Evolutionary conservation across 345 rosid species (phyloP).

Genomic region (Balakata baccata): DNA sequence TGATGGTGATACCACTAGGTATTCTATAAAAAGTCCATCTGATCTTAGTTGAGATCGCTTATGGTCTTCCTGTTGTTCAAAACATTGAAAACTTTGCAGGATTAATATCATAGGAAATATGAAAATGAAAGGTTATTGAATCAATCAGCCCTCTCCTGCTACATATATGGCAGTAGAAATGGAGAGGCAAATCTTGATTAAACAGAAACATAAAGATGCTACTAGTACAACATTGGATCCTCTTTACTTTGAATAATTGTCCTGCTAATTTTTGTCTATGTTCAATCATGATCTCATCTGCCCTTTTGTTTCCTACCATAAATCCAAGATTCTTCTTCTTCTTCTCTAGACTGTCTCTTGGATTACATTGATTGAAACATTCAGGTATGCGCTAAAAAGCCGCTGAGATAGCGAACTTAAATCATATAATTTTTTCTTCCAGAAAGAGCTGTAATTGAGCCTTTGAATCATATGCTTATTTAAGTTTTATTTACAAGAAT

Average conservation of each 20-base stretch:
- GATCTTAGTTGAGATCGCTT: slow-evolving; percentile 13
- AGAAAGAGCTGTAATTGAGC: neutral
- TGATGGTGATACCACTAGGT: neutral
- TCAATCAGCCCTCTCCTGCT: too few relatives aligned
- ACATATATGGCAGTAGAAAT: neutral
- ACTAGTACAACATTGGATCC: neutral
- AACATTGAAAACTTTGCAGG: neutral
- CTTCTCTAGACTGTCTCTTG: too few relatives aligned
- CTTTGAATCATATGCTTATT: slow-evolving; percentile 1
- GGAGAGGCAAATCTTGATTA: neutral
- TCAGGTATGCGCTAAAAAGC: too few relatives aligned
- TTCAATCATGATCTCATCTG: neutral
- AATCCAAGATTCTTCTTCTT: neutral
- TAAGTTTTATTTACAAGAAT: slow-evolving; percentile 31
- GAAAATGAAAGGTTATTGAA: too few relatives aligned
- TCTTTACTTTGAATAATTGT: neutral
- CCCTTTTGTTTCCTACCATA: neutral
- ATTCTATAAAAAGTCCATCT: neutral
- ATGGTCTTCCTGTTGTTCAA: neutral
- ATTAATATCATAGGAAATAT: neutral
- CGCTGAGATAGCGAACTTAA: too few relatives aligned
- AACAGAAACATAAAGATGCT: too few relatives aligned
- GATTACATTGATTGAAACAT: too few relatives aligned
- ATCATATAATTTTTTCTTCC: too few relatives aligned
- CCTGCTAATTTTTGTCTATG: neutral